Evolutionary conservation across 169 alveolate species (phyloP).

Genomic region (Cyclospora cayetanensis): DNA sequence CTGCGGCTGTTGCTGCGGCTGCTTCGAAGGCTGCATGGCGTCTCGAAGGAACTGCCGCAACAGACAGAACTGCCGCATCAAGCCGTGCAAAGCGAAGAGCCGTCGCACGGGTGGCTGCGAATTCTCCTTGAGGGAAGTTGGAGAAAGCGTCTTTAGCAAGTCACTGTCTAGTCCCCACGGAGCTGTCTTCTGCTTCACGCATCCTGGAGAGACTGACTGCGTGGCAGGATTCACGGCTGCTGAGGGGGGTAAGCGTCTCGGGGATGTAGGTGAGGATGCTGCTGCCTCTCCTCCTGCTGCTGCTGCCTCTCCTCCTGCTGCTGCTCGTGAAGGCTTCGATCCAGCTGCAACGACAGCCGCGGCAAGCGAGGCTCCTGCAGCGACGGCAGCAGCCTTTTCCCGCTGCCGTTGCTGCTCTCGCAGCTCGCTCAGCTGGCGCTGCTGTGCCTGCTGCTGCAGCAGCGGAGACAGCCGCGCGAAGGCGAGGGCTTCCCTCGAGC

Average conservation of each 20-base stretch:
- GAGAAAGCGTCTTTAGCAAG: conserved; percentile 13
- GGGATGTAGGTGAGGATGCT: conserved; percentile 17
- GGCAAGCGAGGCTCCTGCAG: conserved; percentile 45
- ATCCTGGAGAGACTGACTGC: background rate
- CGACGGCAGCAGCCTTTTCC: conserved; percentile 52
- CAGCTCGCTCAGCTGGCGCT: conserved; percentile 4
- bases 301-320: background rate
- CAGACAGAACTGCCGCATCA: conserved; percentile 48
- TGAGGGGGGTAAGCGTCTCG: no score
- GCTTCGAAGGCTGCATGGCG: background rate
- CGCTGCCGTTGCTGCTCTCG: conserved; percentile 39
- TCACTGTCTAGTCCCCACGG: conserved; percentile 25
- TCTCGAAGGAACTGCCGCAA: conserved; percentile 22
- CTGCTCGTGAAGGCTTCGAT: conserved; percentile 3
- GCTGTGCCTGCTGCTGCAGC: conserved; percentile 47
- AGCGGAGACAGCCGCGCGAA: conserved; percentile 8
- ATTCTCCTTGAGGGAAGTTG: no score
- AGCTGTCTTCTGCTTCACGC: conserved; percentile 21
- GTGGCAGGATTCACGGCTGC: conserved; percentile 7
- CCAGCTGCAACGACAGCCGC: conserved; percentile 57
- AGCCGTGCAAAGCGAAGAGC: conserved; percentile 22
- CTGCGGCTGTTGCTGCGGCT: conserved; percentile 47
- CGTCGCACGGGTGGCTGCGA: conserved; percentile 22
- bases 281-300: background rate
- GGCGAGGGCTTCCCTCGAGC: conserved; percentile 31